Base-by-base conservation (phyloP, 1,284 basidiomycete species). In the Leccinum griseonigrum region DNA sequence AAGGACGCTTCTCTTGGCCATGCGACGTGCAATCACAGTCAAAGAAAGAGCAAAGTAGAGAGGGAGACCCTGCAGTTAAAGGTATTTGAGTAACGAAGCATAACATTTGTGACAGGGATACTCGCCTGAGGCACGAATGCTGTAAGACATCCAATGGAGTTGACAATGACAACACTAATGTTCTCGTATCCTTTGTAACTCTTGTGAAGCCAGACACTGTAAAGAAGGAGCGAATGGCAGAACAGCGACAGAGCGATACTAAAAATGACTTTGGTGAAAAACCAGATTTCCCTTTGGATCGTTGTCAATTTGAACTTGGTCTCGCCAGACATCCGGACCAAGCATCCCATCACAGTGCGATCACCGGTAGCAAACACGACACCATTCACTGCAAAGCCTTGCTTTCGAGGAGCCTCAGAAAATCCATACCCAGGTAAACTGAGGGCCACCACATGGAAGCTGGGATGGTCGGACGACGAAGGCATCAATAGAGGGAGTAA, bases 331-430 rank as follows among this genome's bases (percentile, higher is more conserved):
- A 85, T 78, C 66, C 82, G 77, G 58, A 86, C 80, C 63, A 86
- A 80, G 46, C 85, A 80, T n/a, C 88, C 88, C 80, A 83, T 81
- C 59, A 81, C 81, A 3, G 86, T 85, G 38, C 75, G 76, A 69
- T 85, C 82, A 51, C 87, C 85, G 1, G 83, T 84, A 56, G 83
- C 81, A 59, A 87, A 81, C 32, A 86, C 85, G 18, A 85, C 72
- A 32, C 83, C 87, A n/a, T 26, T 26, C 22, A 58, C 28, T 16
- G 58, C 54, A 58, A 81, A 81, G 1, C 79, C 80, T 36, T 70
- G 72, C 58, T 75, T 75, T 18, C 63, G 22, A 26, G 22, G 22
- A 26, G 22, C 22, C 22, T 26, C 22, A 26, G 22, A 26, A 26
- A 26, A 26, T 0, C 83, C 83, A 68, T 71, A 87, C 0, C 82